phyloP scores from a whole-genome alignment of 352 stramenopile species.

The Phytophthora podocarpi region DNA sequence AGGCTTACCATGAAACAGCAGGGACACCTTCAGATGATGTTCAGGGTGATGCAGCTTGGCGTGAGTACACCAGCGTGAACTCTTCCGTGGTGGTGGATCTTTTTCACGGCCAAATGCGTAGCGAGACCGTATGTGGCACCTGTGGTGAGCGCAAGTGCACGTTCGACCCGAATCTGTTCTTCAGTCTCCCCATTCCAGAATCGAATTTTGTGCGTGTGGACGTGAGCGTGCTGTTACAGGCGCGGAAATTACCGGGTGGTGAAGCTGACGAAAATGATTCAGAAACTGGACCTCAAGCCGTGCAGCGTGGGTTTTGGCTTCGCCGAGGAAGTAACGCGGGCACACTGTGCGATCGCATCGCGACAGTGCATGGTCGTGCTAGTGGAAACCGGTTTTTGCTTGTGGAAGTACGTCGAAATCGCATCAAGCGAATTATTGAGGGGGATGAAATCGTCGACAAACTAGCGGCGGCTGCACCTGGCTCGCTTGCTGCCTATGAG shows the following conservation, averaged over 20 bases:
- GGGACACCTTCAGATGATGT: conserved; percentile 59
- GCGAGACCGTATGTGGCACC: conserved; percentile 92
- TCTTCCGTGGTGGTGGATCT: conserved; percentile 96
- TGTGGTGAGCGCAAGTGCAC: conserved; percentile 95
- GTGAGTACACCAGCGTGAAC: conserved; percentile 91
- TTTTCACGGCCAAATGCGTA: conserved; percentile 96
- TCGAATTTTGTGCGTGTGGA: conserved; percentile 71
- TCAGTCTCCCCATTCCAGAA: conserved; percentile 95
- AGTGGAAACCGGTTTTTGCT: conserved; percentile 64
- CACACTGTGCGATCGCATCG: conserved; percentile 58
- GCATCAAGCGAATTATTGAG: conserved; percentile 80
- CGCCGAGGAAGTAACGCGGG: conserved; percentile 49
- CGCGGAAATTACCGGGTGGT: conserved; percentile 30
- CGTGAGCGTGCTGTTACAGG: conserved; percentile 67
- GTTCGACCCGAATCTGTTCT: conserved; percentile 96
- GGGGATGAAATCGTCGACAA: conserved; percentile 61
- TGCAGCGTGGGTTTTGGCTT: conserved; percentile 60
- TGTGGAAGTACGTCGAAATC: conserved; percentile 66
- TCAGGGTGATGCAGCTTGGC: conserved; percentile 92
- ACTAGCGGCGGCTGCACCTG: conserved; percentile 41
- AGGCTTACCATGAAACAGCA: conserved; percentile 1
- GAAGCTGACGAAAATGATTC: conserved; percentile 1
- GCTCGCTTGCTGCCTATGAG: conserved; percentile 69
- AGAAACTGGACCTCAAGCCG: conserved; percentile 17
- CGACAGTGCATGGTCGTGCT: conserved; percentile 30